Evolutionary conservation across 768 basidiomycete genomes (phyloP), one percentile per base, ranked within the genome.

Genomic region (Serendipita sp.): DNA sequence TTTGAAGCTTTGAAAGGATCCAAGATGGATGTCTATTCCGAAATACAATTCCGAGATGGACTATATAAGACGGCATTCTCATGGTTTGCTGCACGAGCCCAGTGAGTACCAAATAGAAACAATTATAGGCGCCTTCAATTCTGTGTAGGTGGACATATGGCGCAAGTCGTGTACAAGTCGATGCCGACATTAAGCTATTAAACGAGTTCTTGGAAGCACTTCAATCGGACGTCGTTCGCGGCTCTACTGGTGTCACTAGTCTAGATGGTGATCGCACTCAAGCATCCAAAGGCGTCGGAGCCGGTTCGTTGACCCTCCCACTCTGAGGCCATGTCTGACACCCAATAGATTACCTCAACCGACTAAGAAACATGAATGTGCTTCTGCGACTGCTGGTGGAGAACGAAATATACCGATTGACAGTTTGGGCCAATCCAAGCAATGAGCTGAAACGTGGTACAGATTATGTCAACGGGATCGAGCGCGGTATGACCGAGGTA

Each of bases 11-110:
- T 98, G 41, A 88, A 88, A 70, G 92, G 92, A 69, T 94, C 90
- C 10, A 81, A 85, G 67, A 77, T 96, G 68, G 95, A 98, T 72
- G 77, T 83, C 0, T 83, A 83, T 66, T 87, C 89, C 64, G 94
- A 98, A 73, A 80, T 84, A 68, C 70, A 79, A 24, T 75, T 92
- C 37, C 82, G 96, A 46, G 83, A 89, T 68, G 78, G 78, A 60
- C 76, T 99, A 3, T 99, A 92, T 73, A 74, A 75, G 3, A 81
- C 85, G 1, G 92, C 92, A 2, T 90, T 91, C 69, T 81, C 85
- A 2, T 98, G 95, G 96, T 99, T 98, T 75, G 77, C 86, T n/a
- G 82, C 86, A 56, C 81, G 88, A n/a, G 88, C 93, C 7, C 92
- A 92, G 94, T 96, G 73, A 74, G 90, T 70, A 3, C 13, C 18